Conservation (phyloP, 2,329 filamentous ascomycete species). For the Lecanicillium sp. region DNA sequence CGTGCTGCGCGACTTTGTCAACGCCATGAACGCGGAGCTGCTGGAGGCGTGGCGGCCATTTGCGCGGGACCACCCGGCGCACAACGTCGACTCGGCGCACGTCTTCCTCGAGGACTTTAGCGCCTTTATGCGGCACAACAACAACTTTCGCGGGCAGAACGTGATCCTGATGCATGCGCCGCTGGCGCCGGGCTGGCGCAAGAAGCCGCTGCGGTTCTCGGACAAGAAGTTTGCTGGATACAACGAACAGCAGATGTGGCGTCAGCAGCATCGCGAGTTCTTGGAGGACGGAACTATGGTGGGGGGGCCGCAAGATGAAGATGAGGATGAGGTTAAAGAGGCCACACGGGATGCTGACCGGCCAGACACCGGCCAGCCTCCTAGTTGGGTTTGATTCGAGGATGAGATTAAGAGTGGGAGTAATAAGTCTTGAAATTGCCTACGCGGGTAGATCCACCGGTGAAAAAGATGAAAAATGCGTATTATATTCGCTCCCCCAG, state of each 20-base stretch:
- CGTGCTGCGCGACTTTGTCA: constrained; percentile 2
- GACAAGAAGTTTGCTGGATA: neutral
- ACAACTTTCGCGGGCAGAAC: neutral
- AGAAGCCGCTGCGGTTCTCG: neutral
- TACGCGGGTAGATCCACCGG: too few relatives aligned
- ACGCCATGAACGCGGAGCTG: constrained; percentile 2
- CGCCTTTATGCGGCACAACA: constrained; percentile 2
- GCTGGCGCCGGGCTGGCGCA: neutral
- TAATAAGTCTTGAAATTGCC: too few relatives aligned
- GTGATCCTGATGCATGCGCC: constrained; percentile 7
- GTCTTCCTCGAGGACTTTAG: constrained; percentile 10
- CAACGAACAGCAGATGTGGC: neutral
- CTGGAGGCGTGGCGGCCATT: constrained; percentile 3
- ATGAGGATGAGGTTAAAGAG: too few relatives aligned
- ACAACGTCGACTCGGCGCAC: neutral
- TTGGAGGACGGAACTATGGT: too few relatives aligned
- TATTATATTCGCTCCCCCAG: too few relatives aligned
- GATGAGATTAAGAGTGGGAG: too few relatives aligned
- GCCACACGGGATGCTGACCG: too few relatives aligned
- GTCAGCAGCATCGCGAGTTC: neutral
- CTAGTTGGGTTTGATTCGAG: too few relatives aligned
- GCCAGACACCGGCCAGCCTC: too few relatives aligned
- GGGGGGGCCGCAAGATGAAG: too few relatives aligned
- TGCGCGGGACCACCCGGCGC: neutral
- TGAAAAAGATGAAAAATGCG: too few relatives aligned